These are phyloP conservation scores for Gentiana macrophylla DNA, from an alignment of 257 asterid genomes.

Conservation along the genomic window DNA sequence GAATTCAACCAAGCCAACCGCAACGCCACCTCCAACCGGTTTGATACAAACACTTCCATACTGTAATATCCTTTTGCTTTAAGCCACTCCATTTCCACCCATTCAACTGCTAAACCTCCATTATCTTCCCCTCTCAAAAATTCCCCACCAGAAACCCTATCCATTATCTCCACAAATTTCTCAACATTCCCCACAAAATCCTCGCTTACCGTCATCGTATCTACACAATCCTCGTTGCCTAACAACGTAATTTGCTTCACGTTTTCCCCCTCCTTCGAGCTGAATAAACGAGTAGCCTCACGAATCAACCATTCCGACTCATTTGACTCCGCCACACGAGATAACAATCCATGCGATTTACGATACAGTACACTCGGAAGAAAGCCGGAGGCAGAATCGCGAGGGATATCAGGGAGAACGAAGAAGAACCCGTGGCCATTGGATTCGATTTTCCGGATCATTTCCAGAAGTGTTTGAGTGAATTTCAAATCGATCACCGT, in stretches of 20 bases:
- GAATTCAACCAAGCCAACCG: constrained; percentile 79
- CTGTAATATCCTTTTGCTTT: constrained; percentile 79
- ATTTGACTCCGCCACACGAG: constrained; percentile 37
- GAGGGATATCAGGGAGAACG: constrained; percentile 71
- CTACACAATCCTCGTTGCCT: constrained; percentile 23
- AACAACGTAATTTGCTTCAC: constrained; percentile 11
- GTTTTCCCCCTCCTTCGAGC: constrained; percentile 63
- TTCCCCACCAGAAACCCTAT: constrained; percentile 52
- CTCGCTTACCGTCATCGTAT: constrained; percentile 51
- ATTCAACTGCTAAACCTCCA: constrained; percentile 53
- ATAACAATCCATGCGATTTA: constrained; percentile 56
- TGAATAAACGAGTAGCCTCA: constrained; percentile 50
- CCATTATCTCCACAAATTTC: constrained; percentile 47
- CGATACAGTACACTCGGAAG: constrained; percentile 80
- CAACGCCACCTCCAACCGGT: constrained; percentile 73
- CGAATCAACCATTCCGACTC: constrained; percentile 35
- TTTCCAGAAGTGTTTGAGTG: constrained; percentile 47
- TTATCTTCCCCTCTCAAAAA: constrained; percentile 73
- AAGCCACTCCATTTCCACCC: constrained; percentile 92
- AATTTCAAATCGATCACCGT: constrained; percentile 45
- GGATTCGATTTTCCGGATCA: constrained; percentile 44
- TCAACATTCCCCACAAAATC: constrained; percentile 49
- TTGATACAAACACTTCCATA: constrained; percentile 60
- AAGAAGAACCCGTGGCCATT: constrained; percentile 58
- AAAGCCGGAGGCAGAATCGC: constrained; percentile 1